Base-by-base conservation (phyloP, 352 stramenopile species). In the Globisporangium splendens region DNA sequence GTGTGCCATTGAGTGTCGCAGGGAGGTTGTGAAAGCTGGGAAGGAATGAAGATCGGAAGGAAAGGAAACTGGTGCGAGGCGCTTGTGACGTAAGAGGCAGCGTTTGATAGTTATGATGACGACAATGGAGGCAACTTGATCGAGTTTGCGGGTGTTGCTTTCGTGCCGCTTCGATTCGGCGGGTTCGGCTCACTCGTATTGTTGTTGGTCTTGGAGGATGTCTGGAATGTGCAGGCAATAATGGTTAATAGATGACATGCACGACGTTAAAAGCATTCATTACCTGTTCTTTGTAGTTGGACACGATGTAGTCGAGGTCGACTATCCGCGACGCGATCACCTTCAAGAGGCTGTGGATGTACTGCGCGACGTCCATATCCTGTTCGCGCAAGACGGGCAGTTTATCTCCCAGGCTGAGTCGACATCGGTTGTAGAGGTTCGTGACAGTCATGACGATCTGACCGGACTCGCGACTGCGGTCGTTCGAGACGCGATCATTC, bases 371-470 rank as follows among this genome's bases (percentile, higher is more conserved):
- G 56, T 91, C 78, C 69, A 89, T 82, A 58, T 89, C 74, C 57
- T 87, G 75, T 62, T 90, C 77, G n/a, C 79, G 78, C 35, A 91
- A 61, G 41, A 86, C 73, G 0, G 81, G 80, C 20, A 95, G 70
- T 62, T 89, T 91, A 57, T 83, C 78, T 31, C 79, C 72, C 18
- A 92, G 65, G 43, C 80, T 93, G 5, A 89, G 66, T 4, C 73
- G 69, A 62, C 84, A 94, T 41, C 88, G 86, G 61, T 87, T 88
- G 75, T 96, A 97, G 35, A 97, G 59, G 59, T 98, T 98, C n/a
- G 80, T 89, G 48, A 97, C 85, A 12, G 88, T 91, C 63, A 96
- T 79, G 54, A 96, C 75, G 63, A 97, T 94, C 69, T 97, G 88
- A 0, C 87, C 88, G 6, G 79, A 93, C 66, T 97, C 87, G 22